A percentile compares a stretch with the other conserved stretches of the same genome.
These are phyloP conservation scores for Eutrema heterophyllum DNA, from an alignment of 345 rosid genomes.

Conservation along the genomic window DNA sequence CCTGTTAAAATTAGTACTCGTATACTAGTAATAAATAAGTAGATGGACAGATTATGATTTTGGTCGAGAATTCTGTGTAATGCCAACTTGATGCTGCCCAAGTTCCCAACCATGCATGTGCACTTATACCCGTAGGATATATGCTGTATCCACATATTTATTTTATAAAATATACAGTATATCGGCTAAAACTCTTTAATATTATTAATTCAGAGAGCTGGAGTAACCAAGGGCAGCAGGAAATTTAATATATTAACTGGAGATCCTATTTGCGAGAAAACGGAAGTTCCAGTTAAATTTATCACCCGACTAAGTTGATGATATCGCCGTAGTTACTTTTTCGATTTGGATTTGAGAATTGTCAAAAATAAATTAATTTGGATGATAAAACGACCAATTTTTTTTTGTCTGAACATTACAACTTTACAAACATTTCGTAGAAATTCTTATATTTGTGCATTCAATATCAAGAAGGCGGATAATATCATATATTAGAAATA, in stretches of 20 bases:
- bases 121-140: conserved; percentile 7
- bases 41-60: conserved; percentile 4
- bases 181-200: neutral
- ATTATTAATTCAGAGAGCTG: neutral
- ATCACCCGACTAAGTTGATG: neutral
- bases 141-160: conserved; percentile 14
- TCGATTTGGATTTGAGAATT: neutral
- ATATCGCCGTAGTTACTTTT: neutral
- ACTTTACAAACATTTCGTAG: neutral
- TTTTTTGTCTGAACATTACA: neutral
- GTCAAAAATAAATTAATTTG: neutral
- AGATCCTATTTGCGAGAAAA: no score
- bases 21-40: neutral
- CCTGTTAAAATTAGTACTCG: neutral
- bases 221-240: neutral
- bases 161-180: neutral
- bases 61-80: conserved; percentile 27
- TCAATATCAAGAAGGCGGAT: neutral
- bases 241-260: no score
- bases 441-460: neutral
- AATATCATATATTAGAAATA: no score
- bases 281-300: neutral
- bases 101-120: conserved; percentile 37
- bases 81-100: conserved; percentile 35
- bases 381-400: neutral